Evolutionary conservation across 805 yeast species (phyloP), one percentile per base, ranked within the genome.

Genomic region (Cyberlindnera veronae): DNA sequence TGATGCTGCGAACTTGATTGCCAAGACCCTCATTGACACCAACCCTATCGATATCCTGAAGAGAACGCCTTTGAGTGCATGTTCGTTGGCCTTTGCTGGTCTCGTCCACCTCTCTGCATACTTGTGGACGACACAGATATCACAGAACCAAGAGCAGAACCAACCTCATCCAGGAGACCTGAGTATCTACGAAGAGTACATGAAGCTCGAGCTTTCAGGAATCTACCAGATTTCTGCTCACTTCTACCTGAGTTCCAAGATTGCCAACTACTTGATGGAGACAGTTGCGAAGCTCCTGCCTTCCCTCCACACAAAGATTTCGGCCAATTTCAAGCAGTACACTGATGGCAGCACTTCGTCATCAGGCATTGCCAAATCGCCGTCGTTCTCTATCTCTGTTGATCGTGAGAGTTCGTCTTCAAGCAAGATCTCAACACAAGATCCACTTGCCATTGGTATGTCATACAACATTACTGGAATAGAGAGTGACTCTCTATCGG

Each of bases 41-140:
- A 67, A 67, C 43, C 69, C 78, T 0, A 55, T 70, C 1, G 58
- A 64, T 30, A 64, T 74, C 1, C 38, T 62, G 10, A 62, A 66
- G 28, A 58, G 80, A 50, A 73, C 79, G 0, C 79, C 79, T 4
- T 58, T 74, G 39, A 65, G 64, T 52, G 78, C 78, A 0, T 74
- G 80, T 48, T 70, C 77, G 0, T 55, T 74, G 34, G 80, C 80
- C 5, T 72, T 74, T 53, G 70, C 77, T 0, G 67, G 74, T 7
- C 53, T 74, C 29, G 76, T 74, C 13, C 79, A 74, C 54, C 50
- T 74, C 11, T 73, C 77, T 40, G 75, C 79, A 0, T 74, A 70
- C 47, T 60, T 75, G 3, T 74, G 80, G 80, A 67, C 70, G 5
- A 72, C 73, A 18, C 67, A 71, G 11, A 60, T 66, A 30, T 45